These are phyloP conservation scores for Aspergillus sp. DNA, from an alignment of 2,329 filamentous ascomycete species.

Conservation along the genomic window DNA sequence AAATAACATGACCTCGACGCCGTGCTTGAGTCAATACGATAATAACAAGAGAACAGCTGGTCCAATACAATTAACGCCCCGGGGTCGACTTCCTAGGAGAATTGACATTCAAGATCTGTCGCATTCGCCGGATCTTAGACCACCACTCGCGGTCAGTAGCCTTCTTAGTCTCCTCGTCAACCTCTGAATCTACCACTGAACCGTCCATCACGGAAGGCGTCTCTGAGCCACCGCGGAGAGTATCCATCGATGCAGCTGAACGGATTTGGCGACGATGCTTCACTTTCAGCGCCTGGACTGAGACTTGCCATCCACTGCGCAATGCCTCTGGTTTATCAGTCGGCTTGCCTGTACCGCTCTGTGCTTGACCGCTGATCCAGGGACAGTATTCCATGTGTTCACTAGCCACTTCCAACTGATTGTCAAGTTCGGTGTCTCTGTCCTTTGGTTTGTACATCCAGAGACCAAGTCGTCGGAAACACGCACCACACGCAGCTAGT, in stretches of 20 bases:
- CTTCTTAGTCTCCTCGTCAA: constrained; percentile 41
- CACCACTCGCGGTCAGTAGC: constrained; percentile 66
- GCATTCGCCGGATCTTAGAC: constrained; percentile 63
- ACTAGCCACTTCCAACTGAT: constrained; percentile 58
- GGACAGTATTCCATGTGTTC: constrained; percentile 81
- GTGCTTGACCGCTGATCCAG: constrained; percentile 61
- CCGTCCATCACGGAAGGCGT: constrained; percentile 15
- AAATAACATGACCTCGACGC: background rate
- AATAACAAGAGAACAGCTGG: background rate
- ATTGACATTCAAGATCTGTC: constrained; percentile 64
- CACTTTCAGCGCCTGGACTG: constrained; percentile 37
- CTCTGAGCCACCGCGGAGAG: constrained; percentile 21
- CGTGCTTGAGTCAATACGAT: background rate
- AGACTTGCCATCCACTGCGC: constrained; percentile 41
- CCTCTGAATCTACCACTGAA: constrained; percentile 27
- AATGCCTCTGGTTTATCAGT: constrained; percentile 26
- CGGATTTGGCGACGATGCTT: constrained; percentile 29
- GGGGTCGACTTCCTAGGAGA: constrained; percentile 44
- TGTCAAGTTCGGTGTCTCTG: constrained; percentile 28
- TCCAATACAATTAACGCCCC: constrained; percentile 1
- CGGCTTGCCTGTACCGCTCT: constrained; percentile 42
- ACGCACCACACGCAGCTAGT: constrained; percentile 73
- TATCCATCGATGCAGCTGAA: constrained; percentile 18
- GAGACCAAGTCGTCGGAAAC: constrained; percentile 78
- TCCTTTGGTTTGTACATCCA: constrained; percentile 88